Evolutionary conservation across 768 basidiomycete species (phyloP).

Genomic region (Leccinum olivaceopallidum): DNA sequence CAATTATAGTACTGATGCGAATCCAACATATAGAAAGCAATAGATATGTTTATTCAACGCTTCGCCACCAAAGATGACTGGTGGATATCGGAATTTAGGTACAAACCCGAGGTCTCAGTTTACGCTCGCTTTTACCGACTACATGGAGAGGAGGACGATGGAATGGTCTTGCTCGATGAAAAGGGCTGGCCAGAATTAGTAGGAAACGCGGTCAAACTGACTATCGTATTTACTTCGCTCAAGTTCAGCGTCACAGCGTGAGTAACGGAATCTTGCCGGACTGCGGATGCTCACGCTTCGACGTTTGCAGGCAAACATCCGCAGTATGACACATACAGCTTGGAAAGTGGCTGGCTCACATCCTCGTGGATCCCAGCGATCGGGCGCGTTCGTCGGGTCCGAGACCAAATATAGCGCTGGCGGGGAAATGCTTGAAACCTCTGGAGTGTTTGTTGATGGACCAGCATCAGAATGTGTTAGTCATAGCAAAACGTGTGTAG

Average conservation of each 20-base stretch:
- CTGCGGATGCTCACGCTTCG: slow-evolving; percentile 4
- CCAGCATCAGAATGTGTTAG: slow-evolving; percentile 1
- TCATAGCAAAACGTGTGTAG: slow-evolving; percentile 6
- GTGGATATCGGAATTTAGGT: slow-evolving; percentile 36
- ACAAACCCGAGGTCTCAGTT: slow-evolving; percentile 36
- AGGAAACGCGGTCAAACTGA: slow-evolving; percentile 34
- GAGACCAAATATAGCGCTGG: slow-evolving; percentile 5
- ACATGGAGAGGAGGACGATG: slow-evolving; percentile 35
- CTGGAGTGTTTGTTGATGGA: too few relatives aligned
- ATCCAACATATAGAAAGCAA: slow-evolving; percentile 27
- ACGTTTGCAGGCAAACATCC: slow-evolving; percentile 26
- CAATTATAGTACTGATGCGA: slow-evolving; percentile 10
- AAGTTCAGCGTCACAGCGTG: slow-evolving; percentile 35
- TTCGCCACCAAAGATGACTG: slow-evolving; percentile 37
- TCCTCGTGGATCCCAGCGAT: background rate
- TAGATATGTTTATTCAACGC: slow-evolving; percentile 34
- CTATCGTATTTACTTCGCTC: slow-evolving; percentile 34
- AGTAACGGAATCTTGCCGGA: slow-evolving; percentile 12
- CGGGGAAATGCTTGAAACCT: background rate
- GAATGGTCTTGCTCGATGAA: slow-evolving; percentile 33
- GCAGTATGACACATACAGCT: slow-evolving; percentile 17
- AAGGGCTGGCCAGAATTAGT: slow-evolving; percentile 35
- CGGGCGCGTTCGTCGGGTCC: background rate
- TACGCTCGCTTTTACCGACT: slow-evolving; percentile 35
- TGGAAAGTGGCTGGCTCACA: background rate